Evolutionary conservation across 2,329 filamentous ascomycete genomes (phyloP).

Genomic region (Sordariomycetes sp.): DNA sequence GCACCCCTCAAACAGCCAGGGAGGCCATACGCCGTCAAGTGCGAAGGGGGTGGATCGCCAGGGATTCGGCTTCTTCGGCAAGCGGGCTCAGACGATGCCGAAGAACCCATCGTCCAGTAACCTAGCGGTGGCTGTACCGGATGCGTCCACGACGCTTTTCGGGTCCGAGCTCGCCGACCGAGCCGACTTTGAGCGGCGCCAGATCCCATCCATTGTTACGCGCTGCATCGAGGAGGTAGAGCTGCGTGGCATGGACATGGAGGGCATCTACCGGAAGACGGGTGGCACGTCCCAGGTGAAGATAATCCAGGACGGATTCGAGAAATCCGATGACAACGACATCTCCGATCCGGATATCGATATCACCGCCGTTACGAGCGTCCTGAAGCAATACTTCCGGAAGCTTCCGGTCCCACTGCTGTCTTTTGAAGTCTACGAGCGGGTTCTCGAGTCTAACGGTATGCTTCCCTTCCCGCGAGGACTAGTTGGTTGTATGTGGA

Average conservation of each 20-base stretch:
- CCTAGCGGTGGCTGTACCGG: slow-evolving; percentile 35
- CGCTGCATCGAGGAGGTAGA: slow-evolving; percentile 97
- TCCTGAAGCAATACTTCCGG: slow-evolving; percentile 95
- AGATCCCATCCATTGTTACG: slow-evolving; percentile 83
- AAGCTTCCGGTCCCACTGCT: slow-evolving; percentile 82
- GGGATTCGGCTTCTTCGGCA: slow-evolving; percentile 64
- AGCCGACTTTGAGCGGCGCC: slow-evolving; percentile 76
- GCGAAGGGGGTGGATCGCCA: slow-evolving; percentile 25
- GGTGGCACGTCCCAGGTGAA: slow-evolving; percentile 89
- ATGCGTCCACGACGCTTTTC: slow-evolving; percentile 58
- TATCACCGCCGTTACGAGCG: slow-evolving; percentile 91
- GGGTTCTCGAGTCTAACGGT: slow-evolving; percentile 72
- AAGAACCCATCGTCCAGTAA: slow-evolving; percentile 25
- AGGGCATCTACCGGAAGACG: slow-evolving; percentile 96
- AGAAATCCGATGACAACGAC: slow-evolving; percentile 75
- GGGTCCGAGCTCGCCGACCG: slow-evolving; percentile 81
- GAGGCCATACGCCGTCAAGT: slow-evolving; percentile 14
- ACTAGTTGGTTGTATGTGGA: neutral
- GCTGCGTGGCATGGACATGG: slow-evolving; percentile 88
- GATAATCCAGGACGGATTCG: slow-evolving; percentile 82
- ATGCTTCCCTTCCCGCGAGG: slow-evolving; percentile 21
- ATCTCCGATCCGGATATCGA: slow-evolving; percentile 90
- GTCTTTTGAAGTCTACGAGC: slow-evolving; percentile 87
- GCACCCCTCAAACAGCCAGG: slow-evolving; percentile 11
- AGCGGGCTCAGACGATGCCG: slow-evolving; percentile 31